phyloP scores from a whole-genome alignment of 2,329 filamentous ascomycete genomes.

The Exophiala bonariae region DNA sequence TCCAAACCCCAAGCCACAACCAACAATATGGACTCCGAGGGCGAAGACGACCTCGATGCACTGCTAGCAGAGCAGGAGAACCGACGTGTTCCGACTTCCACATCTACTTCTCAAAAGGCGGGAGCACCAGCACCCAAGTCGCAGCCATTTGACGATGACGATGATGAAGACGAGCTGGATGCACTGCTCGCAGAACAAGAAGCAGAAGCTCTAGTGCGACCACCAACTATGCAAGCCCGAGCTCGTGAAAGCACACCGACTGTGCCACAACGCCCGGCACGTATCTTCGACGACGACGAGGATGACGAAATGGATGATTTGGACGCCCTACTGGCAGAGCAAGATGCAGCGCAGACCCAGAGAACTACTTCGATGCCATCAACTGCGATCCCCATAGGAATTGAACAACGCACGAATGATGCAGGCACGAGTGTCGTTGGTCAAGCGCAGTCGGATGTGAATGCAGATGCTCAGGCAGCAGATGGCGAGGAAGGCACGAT shows the following conservation, averaged over 20 bases:
- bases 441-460: too few relatives aligned
- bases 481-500: not conserved
- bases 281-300: conserved; percentile 7
- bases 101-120: too few relatives aligned
- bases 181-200: conserved; percentile 28
- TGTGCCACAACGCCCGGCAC: not conserved
- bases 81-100: conserved; percentile 1
- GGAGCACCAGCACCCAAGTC: not conserved
- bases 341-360: conserved; percentile 6
- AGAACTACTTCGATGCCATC: too few relatives aligned
- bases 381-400: too few relatives aligned
- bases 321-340: conserved; percentile 20
- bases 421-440: too few relatives aligned
- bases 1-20: conserved; percentile 2
- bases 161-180: conserved; percentile 29
- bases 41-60: conserved; percentile 30
- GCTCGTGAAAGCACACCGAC: not conserved
- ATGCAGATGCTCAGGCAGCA: not conserved
- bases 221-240: not conserved
- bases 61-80: conserved; percentile 27
- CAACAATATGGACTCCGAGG: conserved; percentile 23
- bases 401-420: too few relatives aligned
- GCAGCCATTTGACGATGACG: conserved; percentile 20
- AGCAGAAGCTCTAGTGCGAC: not conserved
- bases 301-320: conserved; percentile 10